Base-by-base conservation (phyloP, 257 asterid genomes). In the Nicotiana paniculata region DNA sequence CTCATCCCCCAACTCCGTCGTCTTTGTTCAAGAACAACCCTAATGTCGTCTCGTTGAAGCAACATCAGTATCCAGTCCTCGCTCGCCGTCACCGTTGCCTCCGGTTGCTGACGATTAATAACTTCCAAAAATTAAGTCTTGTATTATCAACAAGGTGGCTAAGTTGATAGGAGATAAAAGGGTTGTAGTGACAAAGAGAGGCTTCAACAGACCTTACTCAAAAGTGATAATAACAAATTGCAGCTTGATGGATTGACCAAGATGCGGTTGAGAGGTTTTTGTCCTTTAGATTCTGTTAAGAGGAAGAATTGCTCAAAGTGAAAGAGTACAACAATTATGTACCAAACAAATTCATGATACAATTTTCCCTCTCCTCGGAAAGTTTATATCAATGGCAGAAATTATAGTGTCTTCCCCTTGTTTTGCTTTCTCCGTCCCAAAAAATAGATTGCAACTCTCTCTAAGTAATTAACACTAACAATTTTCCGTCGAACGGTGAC, bases 121-220 rank as follows among this genome's bases (percentile, higher is more conserved):
- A 21, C 24, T 21, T 21, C 0, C 24, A 0, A 21, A 21, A 21
- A 21, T 21, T 21, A 21, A 21, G 24, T 21, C 24, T 77, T 74
- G 43, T 39, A 46, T 86, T 46, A 26, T 63, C 77, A 81, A 15
- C 86, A 96, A 97, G 97, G 98, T 89, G 3, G 98, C 98, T 32
- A 96, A 96, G 89, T 85, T 94, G 85, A 94, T 93, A 11, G 99
- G 98, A 79, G 99, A 96, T 87, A 93, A 94, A 85, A 90, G 99
- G 77, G 97, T 98, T 10, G 98, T 96, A 74, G 99, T 93, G 13
- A 98, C 98, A 59, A 97, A 94, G 83, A 88, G 98, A 86, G 97
- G 99, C 48, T 94, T 96, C 91, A 96, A 94, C 89, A 81, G 97
- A 61, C 99, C 99, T 43, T 93, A 96, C 92, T 93, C 97, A 9